Base-by-base conservation (phyloP, 305 asterid genomes). In the Lippia alba region DNA sequence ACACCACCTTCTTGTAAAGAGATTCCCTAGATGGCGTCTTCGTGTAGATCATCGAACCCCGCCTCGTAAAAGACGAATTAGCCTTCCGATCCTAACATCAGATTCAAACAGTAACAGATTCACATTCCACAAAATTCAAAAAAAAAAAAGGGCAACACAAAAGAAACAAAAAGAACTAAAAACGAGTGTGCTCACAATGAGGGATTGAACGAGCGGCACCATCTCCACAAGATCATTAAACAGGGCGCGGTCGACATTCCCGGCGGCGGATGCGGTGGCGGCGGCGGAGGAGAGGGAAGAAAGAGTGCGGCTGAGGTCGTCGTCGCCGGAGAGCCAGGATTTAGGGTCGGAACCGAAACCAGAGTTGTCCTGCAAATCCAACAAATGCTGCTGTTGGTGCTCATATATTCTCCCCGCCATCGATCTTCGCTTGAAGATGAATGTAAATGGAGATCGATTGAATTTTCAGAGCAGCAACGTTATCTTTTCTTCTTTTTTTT, bases 131-230 rank as follows among this genome's bases (percentile, higher is more conserved):
- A 46, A 8, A 0, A 15, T 11, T 44, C 41, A 7, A 45, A 30
- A 64, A 3, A 12, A 0, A 50, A 15, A 34, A 36, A 40, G 30
- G 30, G 30, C 17, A 56, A 20, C 12, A 8, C 12, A 44, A 8
- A 44, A 44, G 2, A 44, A 6, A 1, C 12, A 14, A 44, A 44
- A 61, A n/a, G 14, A 61, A 70, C 49, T 46, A 76, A 78, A 76
- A 78, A 57, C 34, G 56, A 51, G 78, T 5, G 70, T 16, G 51
- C 71, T 83, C 70, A 94, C 99, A 79, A 94, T 94, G 74, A 94
- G 97, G 4, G 97, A 82, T 83, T 89, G 95, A 53, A 94, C 96
- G 54, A 94, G 97, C 4, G 99, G 99, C 56, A 94, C 87, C 61
- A 94, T 89, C 92, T 91, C 88, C 8, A 89, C 91, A 0, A 94